A percentile compares a stretch with the other conserved stretches of the same genome.
Evolutionary conservation across 352 stramenopile species (phyloP).

Genomic region (Globisporangium nodosum): DNA sequence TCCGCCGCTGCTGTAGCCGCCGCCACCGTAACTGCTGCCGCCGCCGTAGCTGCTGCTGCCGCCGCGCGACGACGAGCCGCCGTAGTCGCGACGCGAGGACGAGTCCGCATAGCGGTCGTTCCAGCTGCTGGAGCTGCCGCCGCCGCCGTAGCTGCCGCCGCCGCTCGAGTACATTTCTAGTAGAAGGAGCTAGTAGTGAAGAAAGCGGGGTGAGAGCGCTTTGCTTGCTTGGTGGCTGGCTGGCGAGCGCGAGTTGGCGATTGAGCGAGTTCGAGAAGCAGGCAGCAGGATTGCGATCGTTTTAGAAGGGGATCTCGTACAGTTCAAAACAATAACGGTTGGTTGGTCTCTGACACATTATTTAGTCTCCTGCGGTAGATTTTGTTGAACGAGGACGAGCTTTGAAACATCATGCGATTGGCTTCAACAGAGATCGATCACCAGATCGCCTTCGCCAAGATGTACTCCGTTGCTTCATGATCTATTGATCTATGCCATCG

Average conservation of each 20-base stretch:
- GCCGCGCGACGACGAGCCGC: slow-evolving; percentile 26
- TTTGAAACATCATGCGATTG: too few relatives aligned
- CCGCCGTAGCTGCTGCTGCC: slow-evolving; percentile 24
- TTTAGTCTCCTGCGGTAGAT: too few relatives aligned
- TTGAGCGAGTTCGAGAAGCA: not conserved
- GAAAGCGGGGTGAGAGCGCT: slow-evolving; percentile 6
- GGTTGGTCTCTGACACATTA: too few relatives aligned
- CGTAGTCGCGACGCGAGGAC: slow-evolving; percentile 66
- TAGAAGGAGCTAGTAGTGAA: slow-evolving; percentile 5
- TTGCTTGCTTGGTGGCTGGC: not conserved
- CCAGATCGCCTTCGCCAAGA: too few relatives aligned
- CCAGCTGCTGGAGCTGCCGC: slow-evolving; percentile 22
- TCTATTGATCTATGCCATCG: too few relatives aligned
- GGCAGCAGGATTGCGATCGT: too few relatives aligned
- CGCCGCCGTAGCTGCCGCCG: slow-evolving; percentile 18
- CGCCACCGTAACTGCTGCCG: slow-evolving; percentile 24
- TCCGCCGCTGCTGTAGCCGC: slow-evolving; percentile 24
- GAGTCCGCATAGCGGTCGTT: slow-evolving; percentile 68
- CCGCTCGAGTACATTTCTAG: slow-evolving; percentile 50
- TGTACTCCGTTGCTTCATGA: too few relatives aligned
- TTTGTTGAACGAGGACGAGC: too few relatives aligned
- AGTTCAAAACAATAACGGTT: too few relatives aligned
- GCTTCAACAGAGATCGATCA: too few relatives aligned
- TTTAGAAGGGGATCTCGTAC: too few relatives aligned
- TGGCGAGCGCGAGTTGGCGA: not conserved